Evolutionary conservation across 306 rosid species (phyloP).

Genomic region (Vigna angularis): DNA sequence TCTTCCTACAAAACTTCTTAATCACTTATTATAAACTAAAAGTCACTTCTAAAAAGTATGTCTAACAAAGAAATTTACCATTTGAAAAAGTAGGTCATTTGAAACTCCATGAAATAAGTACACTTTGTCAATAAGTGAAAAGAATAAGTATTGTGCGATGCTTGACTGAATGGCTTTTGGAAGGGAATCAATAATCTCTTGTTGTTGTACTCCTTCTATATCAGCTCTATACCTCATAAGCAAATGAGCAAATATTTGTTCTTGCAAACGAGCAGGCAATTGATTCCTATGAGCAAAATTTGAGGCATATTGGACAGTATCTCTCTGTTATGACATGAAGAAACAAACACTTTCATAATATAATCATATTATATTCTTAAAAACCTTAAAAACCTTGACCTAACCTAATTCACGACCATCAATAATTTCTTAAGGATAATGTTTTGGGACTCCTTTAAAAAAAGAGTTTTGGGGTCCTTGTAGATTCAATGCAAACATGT

Average conservation of each 20-base stretch:
- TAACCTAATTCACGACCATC: background rate
- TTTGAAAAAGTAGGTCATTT: conserved; percentile 74
- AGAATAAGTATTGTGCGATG: conserved; percentile 68
- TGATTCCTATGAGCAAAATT: conserved; percentile 68
- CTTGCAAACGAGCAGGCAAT: conserved; percentile 71
- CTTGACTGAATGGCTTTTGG: conserved; percentile 86
- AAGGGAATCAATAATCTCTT: conserved; percentile 77
- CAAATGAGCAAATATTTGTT: conserved; percentile 80
- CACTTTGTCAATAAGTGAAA: conserved; percentile 57
- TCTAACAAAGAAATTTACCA: conserved; percentile 56
- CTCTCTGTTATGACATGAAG: conserved; percentile 60
- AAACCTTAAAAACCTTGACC: background rate
- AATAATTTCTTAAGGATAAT: background rate
- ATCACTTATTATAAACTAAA: background rate
- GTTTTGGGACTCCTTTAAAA: no score
- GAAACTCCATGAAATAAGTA: conserved; percentile 85
- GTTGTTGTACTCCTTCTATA: conserved; percentile 83
- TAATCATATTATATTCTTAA: background rate
- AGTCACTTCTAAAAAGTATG: background rate
- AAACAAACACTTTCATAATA: background rate
- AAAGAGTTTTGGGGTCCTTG: no score
- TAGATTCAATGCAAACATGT: no score
- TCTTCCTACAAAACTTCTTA: background rate
- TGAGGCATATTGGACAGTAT: conserved; percentile 70
- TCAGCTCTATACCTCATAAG: conserved; percentile 74